A percentile compares a stretch with the other conserved stretches of the same genome.
Conservation (phyloP, 805 yeast species). For the Spathaspora arborariae region DNA sequence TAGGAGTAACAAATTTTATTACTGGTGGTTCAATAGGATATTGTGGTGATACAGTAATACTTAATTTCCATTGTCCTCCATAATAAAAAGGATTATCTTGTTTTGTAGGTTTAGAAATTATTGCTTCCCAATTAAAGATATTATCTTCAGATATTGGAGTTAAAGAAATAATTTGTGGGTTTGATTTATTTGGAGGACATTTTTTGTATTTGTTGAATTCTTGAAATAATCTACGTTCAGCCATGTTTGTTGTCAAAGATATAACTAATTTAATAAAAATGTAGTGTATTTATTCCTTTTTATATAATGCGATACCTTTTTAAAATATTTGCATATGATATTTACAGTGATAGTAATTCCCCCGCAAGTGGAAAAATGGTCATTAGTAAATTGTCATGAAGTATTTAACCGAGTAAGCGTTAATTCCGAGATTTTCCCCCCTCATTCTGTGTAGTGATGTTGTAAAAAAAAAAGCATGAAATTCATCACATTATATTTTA, state of each 20-base stretch:
- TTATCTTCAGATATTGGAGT: constrained; percentile 43
- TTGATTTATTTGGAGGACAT: constrained; percentile 21
- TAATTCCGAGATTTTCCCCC: not conserved
- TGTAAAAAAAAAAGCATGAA: too few species aligned
- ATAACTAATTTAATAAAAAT: too few species aligned
- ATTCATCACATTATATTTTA: too few species aligned
- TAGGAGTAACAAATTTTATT: constrained; percentile 44
- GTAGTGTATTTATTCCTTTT: not conserved
- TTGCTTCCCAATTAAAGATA: constrained; percentile 49
- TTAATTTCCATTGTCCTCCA: constrained; percentile 49
- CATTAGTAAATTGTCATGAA: not conserved
- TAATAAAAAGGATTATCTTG: constrained; percentile 47
- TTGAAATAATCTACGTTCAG: constrained; percentile 38
- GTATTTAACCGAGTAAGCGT: not conserved
- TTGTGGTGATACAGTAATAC: constrained; percentile 38
- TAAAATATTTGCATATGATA: not conserved
- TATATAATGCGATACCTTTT: too few species aligned
- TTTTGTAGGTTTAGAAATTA: constrained; percentile 45
- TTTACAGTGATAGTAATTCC: not conserved
- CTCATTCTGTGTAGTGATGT: not conserved
- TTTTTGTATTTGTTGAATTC: constrained; percentile 33
- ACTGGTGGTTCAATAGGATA: constrained; percentile 63
- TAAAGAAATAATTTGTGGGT: constrained; percentile 38
- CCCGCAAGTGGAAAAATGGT: not conserved
- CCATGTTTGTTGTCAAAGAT: constrained; percentile 18